phyloP scores from a whole-genome alignment of 148 eudicot species.

The Rhododendron simsii region DNA sequence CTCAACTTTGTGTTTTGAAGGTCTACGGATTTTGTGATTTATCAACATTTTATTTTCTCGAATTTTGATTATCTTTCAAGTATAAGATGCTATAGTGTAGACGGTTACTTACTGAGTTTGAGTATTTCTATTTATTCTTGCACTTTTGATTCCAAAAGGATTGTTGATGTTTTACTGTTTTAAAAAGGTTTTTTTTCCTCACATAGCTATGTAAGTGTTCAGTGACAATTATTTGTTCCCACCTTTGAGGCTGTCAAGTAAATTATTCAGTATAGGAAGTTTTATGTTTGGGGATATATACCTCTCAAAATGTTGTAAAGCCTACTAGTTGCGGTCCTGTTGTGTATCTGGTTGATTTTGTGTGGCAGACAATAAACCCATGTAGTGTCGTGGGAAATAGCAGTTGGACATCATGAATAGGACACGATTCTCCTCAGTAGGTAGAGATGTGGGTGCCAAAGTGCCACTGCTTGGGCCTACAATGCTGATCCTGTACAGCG shows the following conservation, averaged over 20 bases:
- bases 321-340: not conserved
- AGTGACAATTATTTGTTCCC: not conserved
- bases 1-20: constrained; percentile 89
- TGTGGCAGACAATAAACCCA: not conserved
- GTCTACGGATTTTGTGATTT: constrained; percentile 24
- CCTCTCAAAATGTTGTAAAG: not conserved
- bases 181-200: not conserved
- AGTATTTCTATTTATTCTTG: not conserved
- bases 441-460: not conserved
- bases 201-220: not conserved
- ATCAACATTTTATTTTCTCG: not conserved
- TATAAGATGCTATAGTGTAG: not conserved
- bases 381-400: not conserved
- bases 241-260: not conserved
- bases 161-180: not conserved
- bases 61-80: not conserved
- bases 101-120: not conserved
- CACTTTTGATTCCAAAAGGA: not conserved
- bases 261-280: not conserved
- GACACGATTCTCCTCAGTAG: too few relatives aligned
- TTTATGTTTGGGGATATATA: not conserved
- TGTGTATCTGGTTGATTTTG: not conserved
- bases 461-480: not conserved
- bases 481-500: not conserved
- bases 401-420: not conserved